Base-by-base conservation (phyloP, 2,329 filamentous ascomycete genomes). In the Didymella sp. region DNA sequence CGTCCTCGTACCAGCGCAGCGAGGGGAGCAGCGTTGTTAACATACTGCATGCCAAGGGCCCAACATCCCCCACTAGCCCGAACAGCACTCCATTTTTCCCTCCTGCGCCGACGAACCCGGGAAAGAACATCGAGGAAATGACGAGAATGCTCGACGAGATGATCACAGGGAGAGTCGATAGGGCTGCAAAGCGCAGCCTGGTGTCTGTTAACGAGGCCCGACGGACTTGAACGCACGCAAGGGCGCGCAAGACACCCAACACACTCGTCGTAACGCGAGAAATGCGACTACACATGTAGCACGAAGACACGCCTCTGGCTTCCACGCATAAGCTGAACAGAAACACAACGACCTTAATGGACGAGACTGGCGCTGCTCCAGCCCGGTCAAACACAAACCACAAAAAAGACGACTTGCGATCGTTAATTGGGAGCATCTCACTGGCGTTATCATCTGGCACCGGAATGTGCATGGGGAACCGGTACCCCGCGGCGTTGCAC, bases 141-240 rank as follows among this genome's bases (percentile, higher is more conserved):
- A 96, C 91, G 64, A 87, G 88, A 68, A 92, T 97, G 80, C 84
- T 97, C 24, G 94, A 98, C 69, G 92, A 96, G 77, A 97, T 98
- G 94, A 95, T 97, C 58, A 90, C 87, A 90, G 56, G 89, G 71
- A 87, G 91, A 53, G 89, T 96, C 50, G 89, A 68, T 84, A 65
- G 66, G 55, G 63, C 89, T 88, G 47, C 84, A 87, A 45, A 73
- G 50, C 68, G 69, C 12, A 75, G 71, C 55, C 59, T 71, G n/a
- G 64, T 63, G 60, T 58, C 67, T 6, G 61, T 62, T 24, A 61
- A 49, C 19, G 64, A 69, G 56, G 57, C 59, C 27, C 61, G 56
- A 60, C 63, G 56, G 53, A 35, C 52, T 59, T 50, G 35, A 56
- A 35, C 33, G 46, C 49, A 51, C 9, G 54, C 42, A 51, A 57